Evolutionary conservation across 1,284 basidiomycete genomes (phyloP), one percentile per base, ranked within the genome.

Genomic region (Sanghuangporus sanghuang): DNA sequence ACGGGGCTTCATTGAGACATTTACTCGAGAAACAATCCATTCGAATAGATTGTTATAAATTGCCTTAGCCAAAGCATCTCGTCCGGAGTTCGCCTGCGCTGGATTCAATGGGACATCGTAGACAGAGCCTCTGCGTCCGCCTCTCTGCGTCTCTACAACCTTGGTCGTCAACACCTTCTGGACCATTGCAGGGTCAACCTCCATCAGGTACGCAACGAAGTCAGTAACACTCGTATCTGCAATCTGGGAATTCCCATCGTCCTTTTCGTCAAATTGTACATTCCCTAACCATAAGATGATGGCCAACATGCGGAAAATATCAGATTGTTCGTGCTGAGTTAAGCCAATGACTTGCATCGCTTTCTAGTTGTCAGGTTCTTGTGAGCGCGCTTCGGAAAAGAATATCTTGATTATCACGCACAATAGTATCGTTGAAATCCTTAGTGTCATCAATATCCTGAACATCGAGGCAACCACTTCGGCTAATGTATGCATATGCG

Each of bases 21-120:
- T 99, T 73, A 99, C 86, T 64, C 95, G 87, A 23, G 93, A 92
- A 40, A 99, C 97, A 70, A 99, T 99, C 97, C 97, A 99, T 73
- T 99, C 96, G 74, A 99, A 99, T 21, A 99, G 79, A 75, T 98
- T 98, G 79, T 97, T 98, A 78, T 99, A 99, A 65, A 99, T 89
- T 9, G 96, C 97, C 75, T 99, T 98, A 6, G 96, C 81, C 39
- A 99, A 80, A 0, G 97, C 97, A 77, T 99, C 94, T 65, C 96
- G 81, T 52, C 93, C 94, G 1, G 96, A 84, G 5, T 78, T 78
- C 1, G 97, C 97, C 74, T 99, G 97, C 5, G 95, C 84, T 6
- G 92, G 90, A 72, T 99, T 99, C 62, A 97, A 80, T 1, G 97
- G 97, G 1, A 98, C 96, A 71, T 99, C 94, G 74, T 98, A 98